Percentiles rank a stretch among this genome's conserved stretches.
phyloP scores from a whole-genome alignment of 2,329 filamentous ascomycete genomes.

The Neonectria sp. region DNA sequence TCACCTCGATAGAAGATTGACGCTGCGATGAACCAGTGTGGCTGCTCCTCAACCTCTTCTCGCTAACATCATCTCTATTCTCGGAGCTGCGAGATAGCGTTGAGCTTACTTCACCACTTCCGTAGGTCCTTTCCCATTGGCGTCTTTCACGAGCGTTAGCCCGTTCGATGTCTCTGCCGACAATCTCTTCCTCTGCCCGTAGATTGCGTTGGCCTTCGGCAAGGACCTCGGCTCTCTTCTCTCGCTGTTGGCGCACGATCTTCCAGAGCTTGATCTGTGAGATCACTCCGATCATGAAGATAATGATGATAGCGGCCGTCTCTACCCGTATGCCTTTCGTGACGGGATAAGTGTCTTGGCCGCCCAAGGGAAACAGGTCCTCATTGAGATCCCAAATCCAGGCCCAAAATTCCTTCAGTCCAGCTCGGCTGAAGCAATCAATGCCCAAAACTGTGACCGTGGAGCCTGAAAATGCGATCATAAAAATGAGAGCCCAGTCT shows the following conservation, averaged over 20 bases:
- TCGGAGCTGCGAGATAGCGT: slow-evolving; percentile 65
- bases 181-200: slow-evolving; percentile 77
- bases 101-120: slow-evolving; percentile 65
- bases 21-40: slow-evolving; percentile 53
- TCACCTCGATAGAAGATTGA: slow-evolving; percentile 60
- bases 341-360: slow-evolving; percentile 84
- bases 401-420: slow-evolving; percentile 95
- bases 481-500: slow-evolving; percentile 81
- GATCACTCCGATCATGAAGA: slow-evolving; percentile 82
- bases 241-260: slow-evolving; percentile 76
- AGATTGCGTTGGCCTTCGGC: slow-evolving; percentile 68
- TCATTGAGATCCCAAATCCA: slow-evolving; percentile 91
- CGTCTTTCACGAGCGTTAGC: slow-evolving; percentile 72
- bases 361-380: slow-evolving; percentile 80
- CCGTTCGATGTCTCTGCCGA: slow-evolving; percentile 77
- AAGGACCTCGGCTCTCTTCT: slow-evolving; percentile 65
- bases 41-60: slow-evolving; percentile 58
- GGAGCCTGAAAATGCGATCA: slow-evolving; percentile 85
- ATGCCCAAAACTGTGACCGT: slow-evolving; percentile 87
- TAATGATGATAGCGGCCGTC: slow-evolving; percentile 81
- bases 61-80: slow-evolving; percentile 63
- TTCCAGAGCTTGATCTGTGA: slow-evolving; percentile 92
- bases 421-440: slow-evolving; percentile 91
- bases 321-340: slow-evolving; percentile 91
- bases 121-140: slow-evolving; percentile 86